Conservation (phyloP, 2,329 filamentous ascomycete species). For the Aureobasidium sp. region DNA sequence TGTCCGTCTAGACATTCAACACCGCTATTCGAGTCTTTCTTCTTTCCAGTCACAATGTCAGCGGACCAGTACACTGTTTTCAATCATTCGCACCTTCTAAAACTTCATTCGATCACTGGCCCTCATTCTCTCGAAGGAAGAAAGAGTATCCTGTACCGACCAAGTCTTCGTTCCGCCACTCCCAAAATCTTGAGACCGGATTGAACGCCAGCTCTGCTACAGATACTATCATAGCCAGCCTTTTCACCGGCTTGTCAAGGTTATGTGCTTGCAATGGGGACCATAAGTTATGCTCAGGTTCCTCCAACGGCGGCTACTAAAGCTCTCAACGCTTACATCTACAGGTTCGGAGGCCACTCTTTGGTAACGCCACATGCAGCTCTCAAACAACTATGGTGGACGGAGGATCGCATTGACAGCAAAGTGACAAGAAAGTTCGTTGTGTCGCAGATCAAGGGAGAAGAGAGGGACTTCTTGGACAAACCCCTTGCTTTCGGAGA, state of each 20-base stretch:
- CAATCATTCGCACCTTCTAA: not conserved
- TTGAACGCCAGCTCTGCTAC: too few relatives aligned
- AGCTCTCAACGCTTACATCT: slow-evolving; percentile 45
- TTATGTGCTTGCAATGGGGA: slow-evolving; percentile 25
- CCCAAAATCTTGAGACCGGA: not conserved
- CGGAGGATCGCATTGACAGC: slow-evolving; percentile 59
- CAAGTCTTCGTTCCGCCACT: not conserved
- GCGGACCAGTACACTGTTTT: not conserved
- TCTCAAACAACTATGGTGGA: slow-evolving; percentile 60
- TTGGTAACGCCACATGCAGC: slow-evolving; percentile 43
- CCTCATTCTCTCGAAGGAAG: not conserved
- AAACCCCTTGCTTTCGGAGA: slow-evolving; percentile 60
- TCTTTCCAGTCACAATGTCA: not conserved
- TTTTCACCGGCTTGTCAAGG: not conserved
- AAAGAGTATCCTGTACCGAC: not conserved
- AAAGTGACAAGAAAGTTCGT: slow-evolving; percentile 65
- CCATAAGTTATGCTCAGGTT: slow-evolving; percentile 29
- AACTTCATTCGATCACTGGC: not conserved
- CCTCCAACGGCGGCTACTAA: slow-evolving; percentile 31
- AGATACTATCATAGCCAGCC: not conserved
- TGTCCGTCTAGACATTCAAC: slow-evolving; percentile 4
- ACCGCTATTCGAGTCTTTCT: slow-evolving; percentile 6
- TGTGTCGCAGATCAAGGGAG: slow-evolving; percentile 54
- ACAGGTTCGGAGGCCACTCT: slow-evolving; percentile 44
- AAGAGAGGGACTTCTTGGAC: slow-evolving; percentile 57